phyloP scores from a whole-genome alignment of 306 rosid species.

The Sindora glabra region DNA sequence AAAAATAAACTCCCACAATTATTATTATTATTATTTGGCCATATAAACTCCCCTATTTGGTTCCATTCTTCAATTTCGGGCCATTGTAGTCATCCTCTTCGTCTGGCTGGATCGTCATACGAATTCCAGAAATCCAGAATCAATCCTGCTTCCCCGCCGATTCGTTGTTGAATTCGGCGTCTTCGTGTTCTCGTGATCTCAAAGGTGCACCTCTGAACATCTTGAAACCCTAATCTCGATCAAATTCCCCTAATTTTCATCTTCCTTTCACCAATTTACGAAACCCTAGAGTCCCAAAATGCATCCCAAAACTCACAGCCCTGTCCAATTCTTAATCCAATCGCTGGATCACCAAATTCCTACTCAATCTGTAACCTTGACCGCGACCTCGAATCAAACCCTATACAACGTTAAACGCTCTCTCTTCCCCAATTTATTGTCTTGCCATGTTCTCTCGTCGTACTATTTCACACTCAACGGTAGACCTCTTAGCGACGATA shows the following conservation, averaged over 20 bases:
- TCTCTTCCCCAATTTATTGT: slow-evolving; percentile 29
- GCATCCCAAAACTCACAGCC: slow-evolving; percentile 19
- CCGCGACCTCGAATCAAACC: slow-evolving; percentile 25
- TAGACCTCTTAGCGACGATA: slow-evolving; percentile 40
- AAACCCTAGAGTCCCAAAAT: slow-evolving; percentile 20
- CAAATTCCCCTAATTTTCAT: neutral
- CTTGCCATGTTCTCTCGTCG: slow-evolving; percentile 14
- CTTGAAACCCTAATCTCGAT: neutral
- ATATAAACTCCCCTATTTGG: too few relatives aligned
- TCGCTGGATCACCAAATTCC: slow-evolving; percentile 45
- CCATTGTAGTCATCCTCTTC: too few relatives aligned
- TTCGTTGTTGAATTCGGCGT: neutral
- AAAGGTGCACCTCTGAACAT: neutral
- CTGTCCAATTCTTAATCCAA: slow-evolving; percentile 49
- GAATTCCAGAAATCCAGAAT: too few relatives aligned
- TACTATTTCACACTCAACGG: slow-evolving; percentile 73
- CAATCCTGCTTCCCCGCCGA: neutral
- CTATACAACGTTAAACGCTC: slow-evolving; percentile 47
- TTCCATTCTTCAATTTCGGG: too few relatives aligned
- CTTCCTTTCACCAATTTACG: neutral
- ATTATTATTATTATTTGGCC: too few relatives aligned
- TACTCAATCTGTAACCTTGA: slow-evolving; percentile 25
- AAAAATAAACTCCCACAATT: too few relatives aligned
- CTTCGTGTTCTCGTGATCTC: neutral
- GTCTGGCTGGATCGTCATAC: too few relatives aligned